phyloP scores from a whole-genome alignment of 2,329 filamentous ascomycete genomes.

The Cladobotryum protrusum region DNA sequence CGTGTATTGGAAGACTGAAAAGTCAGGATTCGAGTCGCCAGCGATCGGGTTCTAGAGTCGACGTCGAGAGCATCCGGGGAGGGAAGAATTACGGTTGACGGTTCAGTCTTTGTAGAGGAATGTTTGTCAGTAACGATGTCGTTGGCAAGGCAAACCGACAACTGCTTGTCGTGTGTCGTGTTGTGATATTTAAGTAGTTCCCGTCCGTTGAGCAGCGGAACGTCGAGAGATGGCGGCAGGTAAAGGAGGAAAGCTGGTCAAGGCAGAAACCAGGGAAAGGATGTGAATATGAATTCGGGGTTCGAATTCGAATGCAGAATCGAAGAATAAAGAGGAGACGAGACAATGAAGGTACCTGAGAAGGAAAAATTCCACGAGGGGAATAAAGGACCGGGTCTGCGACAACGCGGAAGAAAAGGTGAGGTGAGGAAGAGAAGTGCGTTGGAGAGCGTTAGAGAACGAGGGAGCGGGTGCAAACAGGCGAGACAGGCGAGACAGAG shows the following conservation, averaged over 20 bases:
- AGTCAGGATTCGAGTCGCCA: constrained; percentile 9
- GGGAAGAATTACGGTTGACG: constrained; percentile 2
- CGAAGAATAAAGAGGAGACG: constrained; percentile 3
- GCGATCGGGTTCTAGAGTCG: constrained; percentile 4
- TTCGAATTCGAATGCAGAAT: constrained; percentile 5
- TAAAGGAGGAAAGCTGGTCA: constrained; percentile 1
- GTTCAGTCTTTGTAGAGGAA: background rate
- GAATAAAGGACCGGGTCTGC: background rate
- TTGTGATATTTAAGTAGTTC: background rate
- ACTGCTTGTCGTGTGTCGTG: too few species aligned
- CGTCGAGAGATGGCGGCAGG: constrained; percentile 3
- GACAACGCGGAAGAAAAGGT: background rate
- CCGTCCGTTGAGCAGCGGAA: constrained; percentile 10
- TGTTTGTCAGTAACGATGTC: too few species aligned
- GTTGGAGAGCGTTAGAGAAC: constrained; percentile 1
- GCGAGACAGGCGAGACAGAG: constrained; percentile 5
- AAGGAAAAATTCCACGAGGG: background rate
- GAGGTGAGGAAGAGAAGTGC: background rate
- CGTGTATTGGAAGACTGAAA: background rate
- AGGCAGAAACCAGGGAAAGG: background rate
- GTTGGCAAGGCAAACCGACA: too few species aligned
- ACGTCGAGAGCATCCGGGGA: constrained; percentile 8
- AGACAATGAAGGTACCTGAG: background rate
- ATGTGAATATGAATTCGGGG: background rate
- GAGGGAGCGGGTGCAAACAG: constrained; percentile 7